Evolutionary conservation across 2,329 filamentous ascomycete genomes (phyloP).

Genomic region (Botrytis aclada): DNA sequence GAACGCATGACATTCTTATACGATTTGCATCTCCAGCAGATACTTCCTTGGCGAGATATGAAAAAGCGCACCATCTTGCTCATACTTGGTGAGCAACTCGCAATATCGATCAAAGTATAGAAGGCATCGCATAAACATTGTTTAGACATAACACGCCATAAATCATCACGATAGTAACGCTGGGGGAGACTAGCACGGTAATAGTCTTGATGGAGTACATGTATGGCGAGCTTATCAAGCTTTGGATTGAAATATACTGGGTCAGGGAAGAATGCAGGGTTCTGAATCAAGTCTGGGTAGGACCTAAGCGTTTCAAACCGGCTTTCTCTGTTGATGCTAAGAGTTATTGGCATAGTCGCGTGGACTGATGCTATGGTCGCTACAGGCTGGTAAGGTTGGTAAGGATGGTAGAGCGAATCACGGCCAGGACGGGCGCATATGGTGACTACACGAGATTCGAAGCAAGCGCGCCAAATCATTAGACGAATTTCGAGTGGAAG

Average conservation of each 20-base stretch:
- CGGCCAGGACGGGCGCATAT: not conserved
- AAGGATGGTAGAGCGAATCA: too few species aligned
- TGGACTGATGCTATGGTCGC: not conserved
- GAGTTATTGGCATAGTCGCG: not conserved
- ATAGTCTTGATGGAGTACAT: too few species aligned
- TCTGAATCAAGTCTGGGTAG: not conserved
- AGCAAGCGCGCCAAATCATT: not conserved
- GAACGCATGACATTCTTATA: rapidly evolving
- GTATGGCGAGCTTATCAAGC: not conserved
- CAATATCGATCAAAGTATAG: not conserved
- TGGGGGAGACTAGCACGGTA: not conserved
- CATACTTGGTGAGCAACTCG: not conserved
- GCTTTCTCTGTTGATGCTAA: not conserved
- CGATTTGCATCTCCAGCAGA: rapidly evolving
- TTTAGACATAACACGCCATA: not conserved
- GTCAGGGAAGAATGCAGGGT: not conserved
- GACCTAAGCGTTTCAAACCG: not conserved
- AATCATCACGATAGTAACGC: not conserved
- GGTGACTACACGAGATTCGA: not conserved
- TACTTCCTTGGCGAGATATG: not conserved
- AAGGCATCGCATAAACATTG: not conserved
- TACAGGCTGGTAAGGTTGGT: too few species aligned
- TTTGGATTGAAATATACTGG: not conserved
- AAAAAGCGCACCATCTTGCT: not conserved
- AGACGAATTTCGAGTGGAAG: not conserved